Base-by-base conservation (phyloP, 2,329 filamentous ascomycete species). In the Scytalidium sp. region DNA sequence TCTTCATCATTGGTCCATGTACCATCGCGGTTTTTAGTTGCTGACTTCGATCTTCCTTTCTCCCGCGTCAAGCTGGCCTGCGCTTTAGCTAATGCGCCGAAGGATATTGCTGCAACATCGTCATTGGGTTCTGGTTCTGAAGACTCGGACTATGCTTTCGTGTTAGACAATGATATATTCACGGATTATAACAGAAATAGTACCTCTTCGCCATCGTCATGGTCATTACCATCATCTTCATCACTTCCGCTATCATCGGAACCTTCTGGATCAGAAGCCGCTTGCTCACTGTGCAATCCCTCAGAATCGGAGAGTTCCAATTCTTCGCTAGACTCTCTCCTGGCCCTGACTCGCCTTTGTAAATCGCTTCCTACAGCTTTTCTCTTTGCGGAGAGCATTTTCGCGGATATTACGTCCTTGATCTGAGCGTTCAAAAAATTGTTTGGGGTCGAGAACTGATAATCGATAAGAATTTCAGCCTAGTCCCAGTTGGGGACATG, bases 21-120 rank as follows among this genome's bases (percentile, higher is more conserved):
- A 56, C 61, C 50, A 29, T 51, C 52, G 21, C 55, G 68, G 52
- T 63, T 47, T 51, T 67, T 41, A 58, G 56, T 52, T 59, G 68
- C 51, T 8, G 32, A 15, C 19, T 60, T 62, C 54, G 43, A 64
- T 54, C 50, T 59, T 56, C 50, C 60, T 63, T 50, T 57, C 54
- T 46, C 58, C 56, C 51, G 56, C 50, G 52, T 64, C 46, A 96
- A 70, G 0, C 83, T 80, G 36, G 85, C 85, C 72, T 96, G 90
- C 1, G 91, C 92, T 74, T 90, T 89, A 56, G 89, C 90, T 39
- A 97, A 76, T n/a, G 89, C 88, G 55, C 91, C 92, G 63, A 97
- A 97, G 20, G 91, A 94, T 56, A 97, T 83, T 53, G 77, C 75
- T 8, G 80, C 73, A 41, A 76, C 70, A 43, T 62, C 60, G 39